These are phyloP conservation scores for Penicillium oxalicum DNA, from an alignment of 2,329 filamentous ascomycete genomes.

Conservation along the genomic window DNA sequence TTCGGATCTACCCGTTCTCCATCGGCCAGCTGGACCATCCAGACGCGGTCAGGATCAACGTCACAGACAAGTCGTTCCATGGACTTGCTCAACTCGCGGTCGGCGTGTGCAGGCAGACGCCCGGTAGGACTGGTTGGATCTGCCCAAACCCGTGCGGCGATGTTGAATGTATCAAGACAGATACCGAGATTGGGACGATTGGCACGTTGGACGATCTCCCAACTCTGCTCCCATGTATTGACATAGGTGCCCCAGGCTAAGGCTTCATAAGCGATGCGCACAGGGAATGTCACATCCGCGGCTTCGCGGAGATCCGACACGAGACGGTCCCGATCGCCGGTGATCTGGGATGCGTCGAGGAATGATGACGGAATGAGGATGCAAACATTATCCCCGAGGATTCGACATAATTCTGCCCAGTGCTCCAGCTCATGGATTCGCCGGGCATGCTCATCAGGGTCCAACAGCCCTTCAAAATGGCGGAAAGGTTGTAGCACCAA, in stretches of 20 bases:
- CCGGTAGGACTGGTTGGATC: constrained; percentile 55
- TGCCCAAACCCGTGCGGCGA: constrained; percentile 63
- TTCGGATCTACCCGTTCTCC: constrained; percentile 57
- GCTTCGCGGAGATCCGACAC: constrained; percentile 17
- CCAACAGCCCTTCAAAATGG: constrained; percentile 58
- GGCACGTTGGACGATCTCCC: constrained; percentile 61
- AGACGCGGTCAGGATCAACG: constrained; percentile 59
- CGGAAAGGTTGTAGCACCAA: constrained; percentile 66
- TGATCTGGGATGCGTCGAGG: constrained; percentile 14
- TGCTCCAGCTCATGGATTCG: constrained; percentile 18
- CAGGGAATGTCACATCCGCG: constrained; percentile 17
- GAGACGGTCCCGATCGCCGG: constrained; percentile 14
- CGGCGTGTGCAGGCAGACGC: constrained; percentile 45
- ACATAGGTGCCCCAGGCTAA: constrained; percentile 65
- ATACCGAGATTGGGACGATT: constrained; percentile 66
- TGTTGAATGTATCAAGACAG: constrained; percentile 73
- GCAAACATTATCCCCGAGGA: constrained; percentile 17
- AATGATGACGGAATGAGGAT: constrained; percentile 24
- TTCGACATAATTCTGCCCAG: constrained; percentile 13
- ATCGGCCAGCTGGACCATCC: constrained; percentile 71
- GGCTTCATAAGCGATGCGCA: constrained; percentile 60
- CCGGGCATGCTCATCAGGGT: constrained; percentile 10
- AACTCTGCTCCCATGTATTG: constrained; percentile 65
- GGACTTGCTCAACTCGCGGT: constrained; percentile 49
- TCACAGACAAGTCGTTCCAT: constrained; percentile 49